These are phyloP conservation scores for Heterobasidion occidentale DNA, from an alignment of 1,284 basidiomycete species.

Conservation along the genomic window DNA sequence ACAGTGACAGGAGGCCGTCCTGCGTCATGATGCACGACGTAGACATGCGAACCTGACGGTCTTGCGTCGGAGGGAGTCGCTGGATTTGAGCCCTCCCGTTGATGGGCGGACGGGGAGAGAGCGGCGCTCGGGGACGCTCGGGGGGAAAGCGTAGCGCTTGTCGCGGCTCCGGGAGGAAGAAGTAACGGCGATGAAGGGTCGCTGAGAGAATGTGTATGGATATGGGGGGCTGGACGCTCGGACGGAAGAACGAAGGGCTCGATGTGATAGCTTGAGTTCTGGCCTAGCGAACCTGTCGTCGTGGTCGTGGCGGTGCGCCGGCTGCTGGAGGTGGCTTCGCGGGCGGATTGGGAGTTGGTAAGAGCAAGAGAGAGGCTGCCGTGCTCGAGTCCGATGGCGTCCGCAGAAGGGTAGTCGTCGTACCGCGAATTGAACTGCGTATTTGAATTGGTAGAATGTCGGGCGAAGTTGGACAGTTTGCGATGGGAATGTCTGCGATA, in stretches of 20 bases:
- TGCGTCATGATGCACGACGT: slow-evolving; percentile 52
- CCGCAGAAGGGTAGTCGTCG: not conserved
- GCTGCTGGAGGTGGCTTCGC: not conserved
- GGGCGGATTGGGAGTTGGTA: not conserved
- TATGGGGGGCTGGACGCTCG: not conserved
- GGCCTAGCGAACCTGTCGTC: not conserved
- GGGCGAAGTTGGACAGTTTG: not conserved
- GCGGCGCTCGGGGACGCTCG: not conserved
- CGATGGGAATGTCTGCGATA: slow-evolving; percentile 1
- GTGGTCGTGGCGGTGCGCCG: not conserved
- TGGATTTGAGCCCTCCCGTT: not conserved
- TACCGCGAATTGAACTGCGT: not conserved
- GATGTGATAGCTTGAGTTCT: slow-evolving; percentile 25
- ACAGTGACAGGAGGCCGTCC: slow-evolving; percentile 49
- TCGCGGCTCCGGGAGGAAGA: no score
- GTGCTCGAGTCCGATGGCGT: not conserved
- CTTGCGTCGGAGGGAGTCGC: not conserved
- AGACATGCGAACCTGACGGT: slow-evolving; percentile 29
- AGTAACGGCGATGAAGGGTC: not conserved
- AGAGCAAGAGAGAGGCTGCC: not conserved
- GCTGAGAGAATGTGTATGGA: slow-evolving; percentile 3
- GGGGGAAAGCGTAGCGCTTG: no score
- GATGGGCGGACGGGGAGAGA: no score
- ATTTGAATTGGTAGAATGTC: not conserved
- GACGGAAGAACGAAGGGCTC: slow-evolving; percentile 32